Base-by-base conservation (phyloP, 345 rosid species). In the Eucalyptus tenuipes region DNA sequence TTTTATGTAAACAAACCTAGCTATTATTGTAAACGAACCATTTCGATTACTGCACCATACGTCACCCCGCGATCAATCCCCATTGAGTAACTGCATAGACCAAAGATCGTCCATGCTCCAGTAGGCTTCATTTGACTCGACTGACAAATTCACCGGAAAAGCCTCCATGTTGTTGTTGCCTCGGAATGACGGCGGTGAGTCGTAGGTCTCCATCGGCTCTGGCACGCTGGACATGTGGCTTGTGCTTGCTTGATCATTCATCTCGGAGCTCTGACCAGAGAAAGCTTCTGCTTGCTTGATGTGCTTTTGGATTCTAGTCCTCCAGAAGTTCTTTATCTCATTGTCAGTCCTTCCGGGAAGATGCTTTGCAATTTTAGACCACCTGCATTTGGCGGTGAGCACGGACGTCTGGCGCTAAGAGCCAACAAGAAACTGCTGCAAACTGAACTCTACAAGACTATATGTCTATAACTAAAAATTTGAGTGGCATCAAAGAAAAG, bases 261-360 rank as follows among this genome's bases (percentile, higher is more conserved):
- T 88, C 45, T 94, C 95, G 5, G 94, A 92, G 80, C 91, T 89
- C 49, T 91, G 93, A 47, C 92, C 95, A 1, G 94, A 89, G 88
- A 87, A 90, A 53, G 90, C 82, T 79, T 94, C 96, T 5, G 89
- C 91, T 88, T 94, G 97, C 89, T 96, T 95, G 22, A 95, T 95
- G 61, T 97, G 98, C 89, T 98, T 97, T 93, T 98, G 99, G 89
- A 98, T 95, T 90, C 96, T 93, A 7, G 99, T 97, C 91, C 99
- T 97, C 99, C 99, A 98, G 86, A 92, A 98, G 33, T 98, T 98
- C 90, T 98, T 98, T 89, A 98, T 98, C 84, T 98, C 99, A 80
- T 98, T 98, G 88, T 98, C 99, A 1, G 99, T 98, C 92, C 99
- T 96, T 87, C 99, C 99, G 15, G 99, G 99, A 20, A 98, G 93